Base-by-base conservation (phyloP, 768 basidiomycete genomes). In the Terana coerulea region DNA sequence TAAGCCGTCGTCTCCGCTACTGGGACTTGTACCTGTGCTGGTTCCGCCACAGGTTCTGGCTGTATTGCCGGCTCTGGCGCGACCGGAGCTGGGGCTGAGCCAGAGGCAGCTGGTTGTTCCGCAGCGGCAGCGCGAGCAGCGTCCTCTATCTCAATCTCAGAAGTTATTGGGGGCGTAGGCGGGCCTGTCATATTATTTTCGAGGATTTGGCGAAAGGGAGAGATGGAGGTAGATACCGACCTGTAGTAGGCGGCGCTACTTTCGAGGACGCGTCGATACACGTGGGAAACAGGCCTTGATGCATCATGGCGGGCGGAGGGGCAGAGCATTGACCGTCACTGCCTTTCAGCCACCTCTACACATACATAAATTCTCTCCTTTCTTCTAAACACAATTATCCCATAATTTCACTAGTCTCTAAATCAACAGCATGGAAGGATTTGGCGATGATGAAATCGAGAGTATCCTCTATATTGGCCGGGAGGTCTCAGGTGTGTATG, bases 381-480 rank as follows among this genome's bases (percentile, higher is more conserved):
- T 10, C n/a, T 28, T 28, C 26, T 14, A n/a, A 4, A 15, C 26
- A 21, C 31, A 12, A 3, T 15, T 29, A 26, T n/a, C n/a, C 7
- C 26, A 25, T 43, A 26, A 3, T 17, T 9, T 34, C 22, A 33
- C 30, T 10, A 8, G 30, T 9, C n/a, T n/a, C n/a, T n/a, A n/a
- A 29, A 21, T 22, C 35, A 3, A 21, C 37, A 60, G 42, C 29
- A 85, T 84, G 78, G 79, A 85, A 53, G 64, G 63, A 4, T 67
- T 76, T 40, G 78, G 56, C 15, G 57, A 81, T 52, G 90, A 93
- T 53, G 91, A 94, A 63, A 86, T 95, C 53, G 88, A 95, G 68
- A 91, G 91, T 40, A 80, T 95, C 59, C 73, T 97, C 31, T 94
- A 91, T 68, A 84, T 95, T 56, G 86, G 82, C n/a, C 77, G 93